Conservation (phyloP, 768 basidiomycete species). For the Tephrocybe sp. region DNA sequence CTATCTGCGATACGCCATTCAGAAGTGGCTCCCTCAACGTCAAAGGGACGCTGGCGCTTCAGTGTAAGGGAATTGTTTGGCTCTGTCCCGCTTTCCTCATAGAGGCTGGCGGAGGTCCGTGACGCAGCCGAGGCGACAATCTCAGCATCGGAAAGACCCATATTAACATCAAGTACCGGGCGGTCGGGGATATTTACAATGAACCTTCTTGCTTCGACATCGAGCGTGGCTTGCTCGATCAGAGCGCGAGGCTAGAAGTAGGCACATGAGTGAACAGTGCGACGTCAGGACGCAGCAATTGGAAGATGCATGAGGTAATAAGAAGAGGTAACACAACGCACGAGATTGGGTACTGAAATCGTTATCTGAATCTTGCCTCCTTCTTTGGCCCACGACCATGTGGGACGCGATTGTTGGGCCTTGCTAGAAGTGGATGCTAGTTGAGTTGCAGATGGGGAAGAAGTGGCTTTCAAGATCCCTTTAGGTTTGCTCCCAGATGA, state of each 20-base stretch:
- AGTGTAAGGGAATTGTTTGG: slow-evolving; percentile 40
- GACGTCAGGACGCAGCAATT: too few relatives aligned
- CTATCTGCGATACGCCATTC: slow-evolving; percentile 67
- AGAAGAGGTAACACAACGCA: slow-evolving; percentile 32
- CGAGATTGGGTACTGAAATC: slow-evolving; percentile 56
- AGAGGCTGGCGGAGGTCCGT: slow-evolving; percentile 13
- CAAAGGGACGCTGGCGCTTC: slow-evolving; percentile 57
- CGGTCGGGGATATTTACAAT: slow-evolving; percentile 48
- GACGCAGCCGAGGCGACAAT: slow-evolving; percentile 32
- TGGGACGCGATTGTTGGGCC: slow-evolving; percentile 27
- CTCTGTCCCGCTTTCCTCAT: slow-evolving; percentile 24
- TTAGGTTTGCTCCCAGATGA: slow-evolving; percentile 27
- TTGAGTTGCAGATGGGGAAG: slow-evolving; percentile 5
- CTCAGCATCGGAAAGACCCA: slow-evolving; percentile 55
- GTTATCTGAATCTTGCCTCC: slow-evolving; percentile 45
- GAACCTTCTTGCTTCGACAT: slow-evolving; percentile 64
- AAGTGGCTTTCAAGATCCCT: slow-evolving; percentile 42
- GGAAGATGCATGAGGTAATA: background rate
- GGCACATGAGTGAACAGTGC: background rate
- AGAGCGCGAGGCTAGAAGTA: slow-evolving; percentile 42
- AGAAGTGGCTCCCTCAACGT: slow-evolving; percentile 62
- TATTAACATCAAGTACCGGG: slow-evolving; percentile 57
- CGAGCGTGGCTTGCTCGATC: slow-evolving; percentile 52
- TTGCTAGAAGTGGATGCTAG: background rate
- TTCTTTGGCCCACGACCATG: slow-evolving; percentile 56